Conservation (phyloP, 148 eudicot genomes). For the Rhododendron henanense region DNA sequence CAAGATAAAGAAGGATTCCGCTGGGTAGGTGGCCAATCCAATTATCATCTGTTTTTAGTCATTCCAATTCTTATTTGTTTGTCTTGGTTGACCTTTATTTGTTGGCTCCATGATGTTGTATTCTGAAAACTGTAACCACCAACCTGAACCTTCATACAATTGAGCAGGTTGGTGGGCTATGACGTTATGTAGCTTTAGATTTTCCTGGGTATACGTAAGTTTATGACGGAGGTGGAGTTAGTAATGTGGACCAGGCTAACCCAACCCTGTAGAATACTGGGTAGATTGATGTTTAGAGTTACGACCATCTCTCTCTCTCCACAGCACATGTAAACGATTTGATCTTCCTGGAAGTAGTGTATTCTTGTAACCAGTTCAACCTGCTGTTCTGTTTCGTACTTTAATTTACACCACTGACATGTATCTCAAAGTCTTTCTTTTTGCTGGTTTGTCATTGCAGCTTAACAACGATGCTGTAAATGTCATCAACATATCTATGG, state of each 20-base stretch:
- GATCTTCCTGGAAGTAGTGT: not conserved
- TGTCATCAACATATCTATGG: constrained; percentile 82
- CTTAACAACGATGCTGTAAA: constrained; percentile 87
- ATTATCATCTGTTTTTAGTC: not conserved
- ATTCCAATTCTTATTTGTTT: not conserved
- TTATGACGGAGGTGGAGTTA: not conserved
- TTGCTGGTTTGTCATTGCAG: constrained; percentile 34
- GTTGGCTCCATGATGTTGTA: too few species aligned
- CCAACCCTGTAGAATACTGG: not conserved
- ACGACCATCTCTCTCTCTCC: not conserved
- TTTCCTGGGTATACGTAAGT: not conserved
- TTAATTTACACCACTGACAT: not conserved
- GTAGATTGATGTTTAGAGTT: not conserved
- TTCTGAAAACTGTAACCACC: not conserved
- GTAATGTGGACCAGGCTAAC: not conserved
- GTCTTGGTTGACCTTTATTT: not conserved
- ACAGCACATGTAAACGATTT: not conserved
- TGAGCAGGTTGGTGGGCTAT: not conserved
- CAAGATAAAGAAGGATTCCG: constrained; percentile 82
- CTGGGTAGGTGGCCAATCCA: constrained; percentile 58
- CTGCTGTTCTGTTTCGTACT: not conserved
- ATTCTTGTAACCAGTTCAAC: not conserved
- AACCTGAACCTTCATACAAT: not conserved
- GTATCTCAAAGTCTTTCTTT: not conserved
- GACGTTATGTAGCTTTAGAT: not conserved